These are phyloP conservation scores for Triticum aestivum DNA, from an alignment of 176 grass and related monocot species.

Conservation along the genomic window IWGSC_CS_RefSeq_v2.1 NC_057809.1:10302337-10302836, in stretches of 20 bases:
- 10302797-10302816: too few relatives aligned
- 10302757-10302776: too few relatives aligned
- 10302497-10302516: neutral
- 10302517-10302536: neutral
- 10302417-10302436: neutral
- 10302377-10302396: neutral
- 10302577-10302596: neutral
- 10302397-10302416: neutral
- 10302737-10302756: too few relatives aligned
- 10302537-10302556: neutral
- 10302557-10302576: neutral
- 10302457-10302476: neutral
- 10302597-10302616: neutral
- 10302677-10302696: neutral
- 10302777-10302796: too few relatives aligned
- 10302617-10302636: neutral
- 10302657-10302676: neutral
- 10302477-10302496: neutral
- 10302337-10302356: neutral
- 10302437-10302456: neutral
- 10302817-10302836: too few relatives aligned
- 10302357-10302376: neutral
- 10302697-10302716: too few relatives aligned
- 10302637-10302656: neutral
- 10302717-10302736: too few relatives aligned